phyloP scores from a whole-genome alignment of 208 protist species.

The Wallacemonas sp. region DNA sequence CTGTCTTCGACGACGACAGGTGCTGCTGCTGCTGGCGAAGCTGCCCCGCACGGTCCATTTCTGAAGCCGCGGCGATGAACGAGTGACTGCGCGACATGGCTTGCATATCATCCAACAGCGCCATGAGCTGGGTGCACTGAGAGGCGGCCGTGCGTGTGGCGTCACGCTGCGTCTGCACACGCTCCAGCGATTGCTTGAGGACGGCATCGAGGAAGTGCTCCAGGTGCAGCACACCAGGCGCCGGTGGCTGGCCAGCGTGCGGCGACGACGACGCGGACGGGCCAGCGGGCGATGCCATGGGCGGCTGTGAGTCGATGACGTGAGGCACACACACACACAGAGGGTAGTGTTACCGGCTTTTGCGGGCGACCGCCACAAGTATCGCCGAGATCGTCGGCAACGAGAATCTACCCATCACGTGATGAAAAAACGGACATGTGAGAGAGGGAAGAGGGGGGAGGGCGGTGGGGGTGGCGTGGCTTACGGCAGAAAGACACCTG shows the following conservation, averaged over 20 bases:
- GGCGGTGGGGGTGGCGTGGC: too few relatives aligned
- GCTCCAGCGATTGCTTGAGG: conserved; percentile 43
- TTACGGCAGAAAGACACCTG: too few relatives aligned
- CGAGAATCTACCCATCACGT: too few relatives aligned
- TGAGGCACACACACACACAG: neutral
- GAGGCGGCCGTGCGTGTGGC: conserved; percentile 43
- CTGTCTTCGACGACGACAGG: too few relatives aligned
- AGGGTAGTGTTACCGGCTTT: too few relatives aligned
- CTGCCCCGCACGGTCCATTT: neutral
- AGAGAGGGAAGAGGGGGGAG: too few relatives aligned
- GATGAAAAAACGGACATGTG: too few relatives aligned
- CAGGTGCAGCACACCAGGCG: conserved; percentile 43
- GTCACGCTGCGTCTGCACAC: conserved; percentile 54
- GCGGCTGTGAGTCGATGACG: too few relatives aligned
- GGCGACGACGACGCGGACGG: neutral
- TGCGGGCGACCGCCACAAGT: too few relatives aligned
- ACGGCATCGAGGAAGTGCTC: conserved; percentile 70
- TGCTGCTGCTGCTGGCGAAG: neutral
- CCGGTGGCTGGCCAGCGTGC: neutral
- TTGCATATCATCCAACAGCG: conserved; percentile 69
- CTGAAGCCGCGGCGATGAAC: conserved; percentile 18
- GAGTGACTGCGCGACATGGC: conserved; percentile 41
- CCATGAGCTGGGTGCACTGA: conserved; percentile 64
- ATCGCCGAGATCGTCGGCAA: too few relatives aligned
- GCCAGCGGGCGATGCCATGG: neutral